phyloP scores from a whole-genome alignment of 441 rosid genomes.

The Pelargonium australe region DNA sequence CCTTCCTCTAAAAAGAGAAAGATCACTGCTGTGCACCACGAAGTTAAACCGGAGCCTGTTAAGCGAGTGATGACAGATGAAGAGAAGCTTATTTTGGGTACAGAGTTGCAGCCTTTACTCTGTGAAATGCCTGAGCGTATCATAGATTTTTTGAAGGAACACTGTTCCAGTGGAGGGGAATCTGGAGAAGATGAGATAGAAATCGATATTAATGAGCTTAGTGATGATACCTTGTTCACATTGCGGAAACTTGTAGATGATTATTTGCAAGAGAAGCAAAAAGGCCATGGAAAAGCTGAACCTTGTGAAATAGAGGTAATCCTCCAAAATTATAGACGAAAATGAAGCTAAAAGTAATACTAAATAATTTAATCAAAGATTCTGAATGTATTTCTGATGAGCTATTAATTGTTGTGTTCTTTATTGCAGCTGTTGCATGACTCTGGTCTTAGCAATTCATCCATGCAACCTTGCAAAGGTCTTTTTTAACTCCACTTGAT shows the following conservation, averaged over 20 bases:
- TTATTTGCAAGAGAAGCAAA: conserved; percentile 42
- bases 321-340: background rate
- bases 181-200: conserved; percentile 65
- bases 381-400: conserved; percentile 11
- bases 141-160: conserved; percentile 56
- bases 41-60: conserved; percentile 36
- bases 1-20: conserved; percentile 57
- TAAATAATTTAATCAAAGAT: background rate
- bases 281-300: conserved; percentile 37
- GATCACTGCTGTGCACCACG: conserved; percentile 32
- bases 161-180: conserved; percentile 51
- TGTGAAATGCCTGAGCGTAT: conserved; percentile 52
- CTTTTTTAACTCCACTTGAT: conserved; percentile 16
- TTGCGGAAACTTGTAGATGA: conserved; percentile 52
- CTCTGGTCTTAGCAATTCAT: conserved; percentile 54
- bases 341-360: background rate
- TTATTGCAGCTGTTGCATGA: conserved; percentile 43
- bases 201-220: conserved; percentile 62
- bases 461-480: conserved; percentile 53
- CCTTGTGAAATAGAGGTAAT: conserved; percentile 68
- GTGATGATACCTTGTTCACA: conserved; percentile 48
- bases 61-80: conserved; percentile 44
- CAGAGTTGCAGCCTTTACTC: conserved; percentile 47
- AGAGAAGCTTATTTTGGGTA: conserved; percentile 48
- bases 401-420: background rate